Conservation (phyloP, 2,329 filamentous ascomycete genomes). For the Rhynchosporium graminicola region DNA sequence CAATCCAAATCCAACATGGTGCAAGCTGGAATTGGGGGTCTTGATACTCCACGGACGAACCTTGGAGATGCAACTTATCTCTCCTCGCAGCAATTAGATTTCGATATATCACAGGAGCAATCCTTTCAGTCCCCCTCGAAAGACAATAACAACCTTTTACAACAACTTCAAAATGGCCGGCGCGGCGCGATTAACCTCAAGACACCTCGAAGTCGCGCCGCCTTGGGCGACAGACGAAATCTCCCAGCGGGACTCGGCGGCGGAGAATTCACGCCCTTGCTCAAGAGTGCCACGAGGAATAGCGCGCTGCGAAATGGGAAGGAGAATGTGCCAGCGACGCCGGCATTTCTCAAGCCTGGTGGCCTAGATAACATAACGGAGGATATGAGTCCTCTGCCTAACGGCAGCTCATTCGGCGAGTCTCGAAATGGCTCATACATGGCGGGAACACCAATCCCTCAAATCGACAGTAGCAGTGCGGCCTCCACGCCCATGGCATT, state of each 20-base stretch:
- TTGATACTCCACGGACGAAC: slow-evolving; percentile 87
- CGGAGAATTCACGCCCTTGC: slow-evolving; percentile 89
- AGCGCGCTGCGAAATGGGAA: slow-evolving; percentile 67
- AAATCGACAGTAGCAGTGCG: slow-evolving; percentile 75
- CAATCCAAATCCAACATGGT: slow-evolving; percentile 53
- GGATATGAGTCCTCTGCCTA: slow-evolving; percentile 73
- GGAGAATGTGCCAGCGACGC: slow-evolving; percentile 67
- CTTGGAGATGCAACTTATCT: slow-evolving; percentile 82
- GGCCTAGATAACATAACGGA: slow-evolving; percentile 64
- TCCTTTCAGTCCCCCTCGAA: slow-evolving; percentile 83
- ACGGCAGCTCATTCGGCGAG: slow-evolving; percentile 69
- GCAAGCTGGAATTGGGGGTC: slow-evolving; percentile 61
- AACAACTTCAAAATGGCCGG: slow-evolving; percentile 69
- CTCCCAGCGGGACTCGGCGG: slow-evolving; percentile 61
- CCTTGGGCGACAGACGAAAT: slow-evolving; percentile 71
- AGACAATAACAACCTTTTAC: slow-evolving; percentile 72
- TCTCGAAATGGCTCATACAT: slow-evolving; percentile 63
- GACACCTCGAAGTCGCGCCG: slow-evolving; percentile 71
- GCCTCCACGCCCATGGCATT: slow-evolving; percentile 80
- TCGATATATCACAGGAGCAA: slow-evolving; percentile 84
- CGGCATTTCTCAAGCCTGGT: slow-evolving; percentile 61
- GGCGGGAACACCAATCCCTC: slow-evolving; percentile 73
- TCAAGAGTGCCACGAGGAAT: slow-evolving; percentile 77
- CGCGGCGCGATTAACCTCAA: slow-evolving; percentile 58
- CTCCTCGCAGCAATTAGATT: slow-evolving; percentile 62